Percentiles rank a stretch among this genome's conserved stretches.
Evolutionary conservation across 371 early-diverging fungal genomes (phyloP).

Genomic region (Saksenaea vasiformis): DNA sequence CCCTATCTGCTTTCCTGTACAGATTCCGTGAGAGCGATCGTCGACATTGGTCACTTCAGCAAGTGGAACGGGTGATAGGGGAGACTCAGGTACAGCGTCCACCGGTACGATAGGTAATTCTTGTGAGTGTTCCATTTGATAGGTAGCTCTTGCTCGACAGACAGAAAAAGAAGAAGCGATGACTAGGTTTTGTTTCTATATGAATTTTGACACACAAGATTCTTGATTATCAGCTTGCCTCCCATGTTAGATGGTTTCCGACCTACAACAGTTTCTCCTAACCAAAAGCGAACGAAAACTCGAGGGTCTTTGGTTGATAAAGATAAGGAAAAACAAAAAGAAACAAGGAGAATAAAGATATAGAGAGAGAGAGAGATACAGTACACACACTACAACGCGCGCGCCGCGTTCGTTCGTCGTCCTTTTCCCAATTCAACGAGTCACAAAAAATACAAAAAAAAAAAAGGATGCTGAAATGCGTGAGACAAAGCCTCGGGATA

Average conservation of each 20-base stretch:
- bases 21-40: not conserved
- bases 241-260: not conserved
- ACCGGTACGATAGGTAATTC: not conserved
- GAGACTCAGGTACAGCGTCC: not conserved
- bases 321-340: not conserved
- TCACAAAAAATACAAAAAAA: not conserved
- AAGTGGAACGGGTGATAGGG: not conserved
- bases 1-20: not conserved
- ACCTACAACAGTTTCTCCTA: not conserved
- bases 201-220: not conserved
- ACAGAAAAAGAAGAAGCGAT: not conserved
- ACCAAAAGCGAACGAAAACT: not conserved
- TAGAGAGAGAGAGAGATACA: not conserved
- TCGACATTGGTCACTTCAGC: not conserved
- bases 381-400: too few species aligned
- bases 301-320: not conserved
- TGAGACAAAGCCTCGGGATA: not conserved
- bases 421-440: conserved; percentile 2
- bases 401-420: not conserved
- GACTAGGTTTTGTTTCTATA: not conserved
- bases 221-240: not conserved
- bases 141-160: not conserved
- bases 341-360: not conserved
- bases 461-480: not conserved
- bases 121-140: not conserved